Conservation (phyloP, 371 early-diverging fungal genomes). For the Actinomortierella ambigua region DNA sequence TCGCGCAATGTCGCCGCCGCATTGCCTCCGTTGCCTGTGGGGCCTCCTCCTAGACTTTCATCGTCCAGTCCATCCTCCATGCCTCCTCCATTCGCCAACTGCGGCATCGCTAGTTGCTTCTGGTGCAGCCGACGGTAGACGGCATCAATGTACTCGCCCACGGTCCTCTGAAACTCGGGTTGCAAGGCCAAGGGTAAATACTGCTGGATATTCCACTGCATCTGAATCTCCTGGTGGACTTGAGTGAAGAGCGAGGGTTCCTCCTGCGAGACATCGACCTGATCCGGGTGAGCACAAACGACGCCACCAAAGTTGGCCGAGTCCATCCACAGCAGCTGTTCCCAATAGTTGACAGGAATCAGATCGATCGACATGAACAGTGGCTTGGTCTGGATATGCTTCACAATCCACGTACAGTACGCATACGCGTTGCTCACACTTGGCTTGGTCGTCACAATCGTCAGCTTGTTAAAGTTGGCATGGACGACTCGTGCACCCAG, state of each 20-base stretch:
- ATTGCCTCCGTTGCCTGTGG: constrained; percentile 4
- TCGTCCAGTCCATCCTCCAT: constrained; percentile 16
- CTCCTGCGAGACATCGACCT: constrained; percentile 22
- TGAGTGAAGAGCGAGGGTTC: constrained; percentile 11
- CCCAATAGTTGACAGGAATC: constrained; percentile 72
- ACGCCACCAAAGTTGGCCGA: constrained; percentile 88
- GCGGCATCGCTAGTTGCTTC: constrained; percentile 20
- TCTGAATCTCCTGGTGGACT: constrained; percentile 51
- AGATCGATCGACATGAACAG: constrained; percentile 78
- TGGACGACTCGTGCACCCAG: constrained; percentile 81
- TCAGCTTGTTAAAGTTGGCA: constrained; percentile 81
- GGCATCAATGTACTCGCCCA: constrained; percentile 63
- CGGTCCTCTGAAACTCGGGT: constrained; percentile 59
- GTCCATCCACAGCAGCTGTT: constrained; percentile 93
- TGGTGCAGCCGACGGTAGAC: constrained; percentile 48
- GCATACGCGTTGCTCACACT: constrained; percentile 72
- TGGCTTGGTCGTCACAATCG: constrained; percentile 82
- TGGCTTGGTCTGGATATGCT: constrained; percentile 71
- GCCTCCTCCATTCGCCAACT: constrained; percentile 3
- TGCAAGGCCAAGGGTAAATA: constrained; percentile 83
- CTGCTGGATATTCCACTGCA: constrained; percentile 90
- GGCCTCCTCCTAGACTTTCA: not conserved
- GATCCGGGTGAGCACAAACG: constrained; percentile 24
- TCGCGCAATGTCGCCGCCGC: constrained; percentile 17
- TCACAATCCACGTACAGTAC: constrained; percentile 73